Evolutionary conservation across 352 stramenopile species (phyloP).

Genomic region (Phytopythium chamaehyphon): DNA sequence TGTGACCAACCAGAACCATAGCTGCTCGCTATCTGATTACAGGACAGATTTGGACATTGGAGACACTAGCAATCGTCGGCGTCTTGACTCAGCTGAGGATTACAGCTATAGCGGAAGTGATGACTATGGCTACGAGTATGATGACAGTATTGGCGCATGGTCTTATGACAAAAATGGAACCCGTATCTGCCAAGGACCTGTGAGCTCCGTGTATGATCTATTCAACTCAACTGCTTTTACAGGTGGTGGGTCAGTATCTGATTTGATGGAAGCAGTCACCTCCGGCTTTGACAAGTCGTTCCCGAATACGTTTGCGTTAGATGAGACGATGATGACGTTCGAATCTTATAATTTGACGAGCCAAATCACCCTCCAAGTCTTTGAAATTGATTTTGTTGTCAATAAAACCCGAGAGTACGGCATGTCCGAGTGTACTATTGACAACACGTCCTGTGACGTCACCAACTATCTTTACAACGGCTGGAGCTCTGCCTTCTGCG

Average conservation of each 20-base stretch:
- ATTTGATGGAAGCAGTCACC: conserved; percentile 16
- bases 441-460: conserved; percentile 5
- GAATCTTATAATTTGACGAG: conserved; percentile 16
- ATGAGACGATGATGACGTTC: conserved; percentile 20
- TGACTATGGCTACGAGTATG: conserved; percentile 3
- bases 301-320: conserved; percentile 15
- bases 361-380: conserved; percentile 20
- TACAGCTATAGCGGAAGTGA: background rate
- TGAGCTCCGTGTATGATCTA: conserved; percentile 30
- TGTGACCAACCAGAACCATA: conserved; percentile 22
- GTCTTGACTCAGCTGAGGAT: background rate
- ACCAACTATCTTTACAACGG: conserved; percentile 21
- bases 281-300: conserved; percentile 28
- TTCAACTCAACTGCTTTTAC: conserved; percentile 9
- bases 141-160: conserved; percentile 19
- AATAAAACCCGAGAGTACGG: conserved; percentile 19
- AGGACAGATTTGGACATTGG: conserved; percentile 17
- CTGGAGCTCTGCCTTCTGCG: conserved; percentile 25
- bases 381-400: conserved; percentile 27
- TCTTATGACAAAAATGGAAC: conserved; percentile 21
- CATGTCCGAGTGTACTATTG: conserved; percentile 10
- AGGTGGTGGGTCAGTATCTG: conserved; percentile 9
- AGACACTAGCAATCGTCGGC: background rate
- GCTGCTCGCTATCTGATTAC: conserved; percentile 33
- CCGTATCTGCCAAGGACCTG: conserved; percentile 34